Evolutionary conservation across 2,329 filamentous ascomycete genomes (phyloP).

Genomic region (Alternaria viburni): DNA sequence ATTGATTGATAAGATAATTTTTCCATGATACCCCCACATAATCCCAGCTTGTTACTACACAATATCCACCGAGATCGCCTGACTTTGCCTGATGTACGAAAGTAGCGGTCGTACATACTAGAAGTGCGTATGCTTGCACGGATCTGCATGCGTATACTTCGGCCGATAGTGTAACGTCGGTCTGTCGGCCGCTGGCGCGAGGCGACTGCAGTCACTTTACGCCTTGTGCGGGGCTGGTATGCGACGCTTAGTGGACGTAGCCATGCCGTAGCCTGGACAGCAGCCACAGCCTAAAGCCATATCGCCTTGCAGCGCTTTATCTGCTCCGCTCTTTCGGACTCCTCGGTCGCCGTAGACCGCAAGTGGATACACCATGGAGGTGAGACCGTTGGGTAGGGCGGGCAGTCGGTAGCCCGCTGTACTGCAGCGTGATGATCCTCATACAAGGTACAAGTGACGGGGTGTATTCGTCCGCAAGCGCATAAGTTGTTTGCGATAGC

Average conservation of each 20-base stretch:
- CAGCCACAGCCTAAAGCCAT: background rate
- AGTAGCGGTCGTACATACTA: background rate
- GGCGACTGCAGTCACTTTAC: background rate
- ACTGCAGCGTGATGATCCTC: background rate
- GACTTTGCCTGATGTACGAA: background rate
- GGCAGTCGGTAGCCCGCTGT: background rate
- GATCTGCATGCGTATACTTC: background rate
- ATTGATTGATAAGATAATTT: background rate
- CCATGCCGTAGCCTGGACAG: background rate
- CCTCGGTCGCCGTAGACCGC: background rate
- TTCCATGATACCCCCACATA: background rate
- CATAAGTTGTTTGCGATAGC: background rate
- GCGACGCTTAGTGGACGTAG: background rate
- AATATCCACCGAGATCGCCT: background rate
- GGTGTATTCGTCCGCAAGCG: background rate
- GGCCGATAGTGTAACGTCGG: background rate
- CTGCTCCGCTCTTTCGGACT: background rate
- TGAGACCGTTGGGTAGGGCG: background rate
- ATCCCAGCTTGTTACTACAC: background rate
- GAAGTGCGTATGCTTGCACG: background rate
- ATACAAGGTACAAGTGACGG: background rate
- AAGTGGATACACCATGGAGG: background rate
- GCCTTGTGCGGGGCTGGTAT: background rate
- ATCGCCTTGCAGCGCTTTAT: background rate
- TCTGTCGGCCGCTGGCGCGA: slow-evolving; percentile 1